These are phyloP conservation scores for Juncus inflexus DNA, from an alignment of 176 grass and related monocot genomes.

Conservation along the genomic window DNA sequence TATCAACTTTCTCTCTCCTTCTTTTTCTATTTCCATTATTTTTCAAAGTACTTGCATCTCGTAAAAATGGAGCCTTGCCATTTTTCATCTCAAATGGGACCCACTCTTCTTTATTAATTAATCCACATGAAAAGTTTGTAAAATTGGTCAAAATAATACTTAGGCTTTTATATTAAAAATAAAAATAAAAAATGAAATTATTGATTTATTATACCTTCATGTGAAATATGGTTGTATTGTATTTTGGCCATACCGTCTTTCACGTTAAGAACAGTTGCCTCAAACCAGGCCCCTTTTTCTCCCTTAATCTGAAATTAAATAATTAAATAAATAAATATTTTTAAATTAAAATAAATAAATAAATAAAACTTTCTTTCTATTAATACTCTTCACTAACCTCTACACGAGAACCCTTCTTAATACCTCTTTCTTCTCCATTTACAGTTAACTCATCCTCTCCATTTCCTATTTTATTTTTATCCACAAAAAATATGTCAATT, in stretches of 20 bases:
- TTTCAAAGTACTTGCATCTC: slow-evolving; percentile 19
- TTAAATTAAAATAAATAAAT: neutral
- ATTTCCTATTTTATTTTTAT: neutral
- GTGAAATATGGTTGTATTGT: slow-evolving; percentile 29
- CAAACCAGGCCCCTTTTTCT: slow-evolving; percentile 39
- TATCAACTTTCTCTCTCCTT: slow-evolving; percentile 28
- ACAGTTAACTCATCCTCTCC: slow-evolving; percentile 11
- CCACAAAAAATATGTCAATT: no score
- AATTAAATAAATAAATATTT: slow-evolving; percentile 1
- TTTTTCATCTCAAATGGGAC: slow-evolving; percentile 25
- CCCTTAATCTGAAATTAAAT: slow-evolving; percentile 29
- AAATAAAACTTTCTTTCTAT: neutral
- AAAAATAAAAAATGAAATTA: no score
- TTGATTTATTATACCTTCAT: slow-evolving; percentile 28
- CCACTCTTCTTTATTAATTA: slow-evolving; percentile 28
- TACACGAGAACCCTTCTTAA: slow-evolving; percentile 38
- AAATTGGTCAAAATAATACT: neutral
- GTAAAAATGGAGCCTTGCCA: slow-evolving; percentile 30
- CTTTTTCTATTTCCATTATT: slow-evolving; percentile 36
- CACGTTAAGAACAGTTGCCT: slow-evolving; percentile 35
- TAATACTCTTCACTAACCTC: slow-evolving; percentile 26
- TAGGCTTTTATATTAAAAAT: no score
- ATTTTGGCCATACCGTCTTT: slow-evolving; percentile 40
- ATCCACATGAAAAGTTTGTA: slow-evolving; percentile 3
- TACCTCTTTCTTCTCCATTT: slow-evolving; percentile 19